Conservation (phyloP, 2,329 filamentous ascomycete species). For the Colletotrichum acutatum region DNA sequence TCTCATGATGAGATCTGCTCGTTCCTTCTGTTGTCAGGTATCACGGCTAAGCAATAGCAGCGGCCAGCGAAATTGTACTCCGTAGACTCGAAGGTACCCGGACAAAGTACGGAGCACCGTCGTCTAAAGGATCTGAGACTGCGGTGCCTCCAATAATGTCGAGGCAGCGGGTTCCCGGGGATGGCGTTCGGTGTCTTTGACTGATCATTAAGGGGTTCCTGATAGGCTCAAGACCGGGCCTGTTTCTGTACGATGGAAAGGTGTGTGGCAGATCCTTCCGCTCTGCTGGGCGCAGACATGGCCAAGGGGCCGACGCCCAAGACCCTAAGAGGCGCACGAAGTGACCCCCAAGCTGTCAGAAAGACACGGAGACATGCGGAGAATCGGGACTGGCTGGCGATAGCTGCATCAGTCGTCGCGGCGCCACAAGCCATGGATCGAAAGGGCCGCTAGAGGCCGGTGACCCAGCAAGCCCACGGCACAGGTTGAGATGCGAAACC, state of each 20-base stretch:
- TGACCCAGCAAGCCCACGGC: not conserved
- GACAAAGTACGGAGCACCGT: not conserved
- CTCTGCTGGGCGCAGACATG: conserved; percentile 8
- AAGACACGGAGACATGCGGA: conserved; percentile 9
- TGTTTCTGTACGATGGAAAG: conserved; percentile 1
- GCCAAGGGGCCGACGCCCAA: conserved; percentile 27
- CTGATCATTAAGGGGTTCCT: not conserved
- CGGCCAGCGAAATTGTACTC: too few relatives aligned
- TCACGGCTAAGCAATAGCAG: not conserved
- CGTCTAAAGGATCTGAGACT: not conserved
- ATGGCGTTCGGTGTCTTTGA: not conserved
- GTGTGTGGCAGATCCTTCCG: conserved; percentile 30
- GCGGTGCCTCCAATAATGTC: not conserved
- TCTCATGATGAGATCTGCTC: not conserved
- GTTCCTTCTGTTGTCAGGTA: not conserved
- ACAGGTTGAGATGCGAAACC: not conserved
- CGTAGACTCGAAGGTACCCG: not conserved
- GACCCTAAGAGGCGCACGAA: not conserved
- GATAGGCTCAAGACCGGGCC: conserved; percentile 29
- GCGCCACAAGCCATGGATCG: conserved; percentile 22
- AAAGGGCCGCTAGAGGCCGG: not conserved
- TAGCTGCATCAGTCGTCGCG: conserved; percentile 28
- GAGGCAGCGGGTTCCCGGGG: not conserved
- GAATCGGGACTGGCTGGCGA: conserved; percentile 29
- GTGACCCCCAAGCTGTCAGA: conserved; percentile 17